Evolutionary conservation across 306 rosid species (phyloP), one percentile per base, ranked within the genome.

Genomic region (Castanea crenata): DNA sequence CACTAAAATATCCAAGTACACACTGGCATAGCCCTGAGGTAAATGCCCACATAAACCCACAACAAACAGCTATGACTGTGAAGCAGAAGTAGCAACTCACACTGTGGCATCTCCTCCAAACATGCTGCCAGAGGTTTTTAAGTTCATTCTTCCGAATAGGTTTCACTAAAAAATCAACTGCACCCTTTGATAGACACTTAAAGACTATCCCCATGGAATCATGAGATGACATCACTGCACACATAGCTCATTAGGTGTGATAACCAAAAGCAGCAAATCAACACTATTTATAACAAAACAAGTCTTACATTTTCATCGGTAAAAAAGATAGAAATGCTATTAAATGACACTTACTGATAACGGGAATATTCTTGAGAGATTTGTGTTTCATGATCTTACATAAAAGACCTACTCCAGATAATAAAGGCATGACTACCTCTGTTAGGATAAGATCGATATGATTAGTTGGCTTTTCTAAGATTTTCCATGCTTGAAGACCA

Each of bases 71-170:
- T 13, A 44, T 57, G 31, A 16, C 21, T 25, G 49, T 23, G 20
- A 78, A 71, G 76, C 31, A 46, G 5, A 58, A 27, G 10, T 62
- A 74, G 55, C 57, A 65, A 84, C 99, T 94, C 86, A 94, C 99
- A 84, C 97, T 91, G 78, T 94, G 99, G 79, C 95, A 94, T 92
- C 97, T 87, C 80, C 99, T 92, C 99, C 99, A 94, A 75, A 94
- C 93, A 80, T 94, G 99, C 89, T 92, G 97, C 99, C 99, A 94
- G 35, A 94, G 93, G 87, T 88, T 94, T 85, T 94, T 94, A 59
- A 94, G 99, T 88, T 94, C 99, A 80, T 94, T 94, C 90, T 94
- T 94, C 81, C 99, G 93, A 77, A 94, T 88, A 64, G 99, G 99
- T 85, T 94, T 94, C 68, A 89, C 99, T 75, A 94, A 87, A 88